Evolutionary conservation across 2,329 filamentous ascomycete species (phyloP), one percentile per base, ranked within the genome.

Genomic region (Apiospora aurea): DNA sequence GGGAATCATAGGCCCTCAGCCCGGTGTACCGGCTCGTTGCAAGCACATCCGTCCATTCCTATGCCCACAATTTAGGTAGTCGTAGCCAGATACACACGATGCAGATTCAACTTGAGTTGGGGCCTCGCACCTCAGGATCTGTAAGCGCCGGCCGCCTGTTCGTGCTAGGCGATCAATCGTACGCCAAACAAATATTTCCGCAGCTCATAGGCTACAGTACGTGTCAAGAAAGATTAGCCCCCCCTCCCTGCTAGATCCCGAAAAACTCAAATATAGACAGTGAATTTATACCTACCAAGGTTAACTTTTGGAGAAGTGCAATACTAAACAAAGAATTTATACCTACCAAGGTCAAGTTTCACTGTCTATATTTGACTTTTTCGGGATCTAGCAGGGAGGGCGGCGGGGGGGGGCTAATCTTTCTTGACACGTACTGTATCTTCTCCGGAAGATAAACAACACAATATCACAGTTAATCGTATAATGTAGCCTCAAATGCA

Each of bases 1-100:
- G 34, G 57, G 38, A 64, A 34, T 13, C 18, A 7, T 64, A 64
- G 57, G 34, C 57, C 57, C 57, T 64, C 57, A 64, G 53, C 53
- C 34, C 41, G 13, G 41, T 8, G 41, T 38, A 8, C 34, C 53
- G 29, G 53, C 53, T 61, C 53, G 53, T 11, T 11, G 53, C 29
- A 38, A 34, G 49, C 4, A 24, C 49, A 61, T n/a, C 29, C 53
- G 18, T 38, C 53, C 29, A 13, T 18, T 16, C 24, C 18, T 34
- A 34, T 14, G 14, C n/a, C 18, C 2, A 46, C 18, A 10, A 10
- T n/a, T 6, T n/a, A 34, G 26, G 26, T 47, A 34, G 18, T 26
- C 16, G 24, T n/a, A 16, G 53, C 2, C 29, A 61, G 16, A 18
- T 6, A 38, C 34, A 38, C 53, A 21, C 16, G 29, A 61, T 38